Base-by-base conservation (phyloP, 768 basidiomycete species). In the Chalciporus sphaerocephalus region DNA sequence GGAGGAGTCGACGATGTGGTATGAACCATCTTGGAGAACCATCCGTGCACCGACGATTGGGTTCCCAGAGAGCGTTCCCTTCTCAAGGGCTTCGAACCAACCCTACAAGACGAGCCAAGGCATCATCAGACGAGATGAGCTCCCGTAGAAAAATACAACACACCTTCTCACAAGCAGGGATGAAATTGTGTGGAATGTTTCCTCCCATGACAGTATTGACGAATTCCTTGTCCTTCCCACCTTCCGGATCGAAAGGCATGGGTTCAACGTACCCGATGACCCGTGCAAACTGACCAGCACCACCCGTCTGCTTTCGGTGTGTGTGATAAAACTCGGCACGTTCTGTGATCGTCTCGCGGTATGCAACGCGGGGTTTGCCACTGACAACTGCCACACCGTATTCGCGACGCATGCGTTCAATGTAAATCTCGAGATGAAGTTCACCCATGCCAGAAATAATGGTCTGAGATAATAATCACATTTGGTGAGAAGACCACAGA, bases 361-460 rank as follows among this genome's bases (percentile, higher is more conserved):
- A 99, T 4, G 93, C 93, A 38, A 99, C 96, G 17, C 87, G 87
- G 11, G 96, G 96, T 66, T 93, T 94, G 48, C 95, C 95, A 6
- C 95, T 97, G 13, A 82, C 76, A 59, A 92, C 96, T 34, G 90
- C 83, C 16, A 92, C 90, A 44, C 88, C 89, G 69, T 99, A 99
- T 69, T 99, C 96, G 42, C 96, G 88, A 56, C 83, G 85, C 93
- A 99, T 97, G 32, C 96, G 91, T 64, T 99, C 96, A 49, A 97
- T 93, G 69, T 99, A 98, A 60, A 99, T 95, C 61, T 99, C 96
- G 18, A 99, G 79, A 63, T 99, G 96, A 15, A 99, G 80, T 66
- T 99, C 96, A 20, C 96, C 96, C 96, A 99, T 99, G 17, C 96
- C 96, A 23, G 94, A 97, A 54, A 99, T 97, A 66, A 99, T 98